Base-by-base conservation (phyloP, 495 filamentous ascomycete genomes). In the Penicillium crystallinum region DNA sequence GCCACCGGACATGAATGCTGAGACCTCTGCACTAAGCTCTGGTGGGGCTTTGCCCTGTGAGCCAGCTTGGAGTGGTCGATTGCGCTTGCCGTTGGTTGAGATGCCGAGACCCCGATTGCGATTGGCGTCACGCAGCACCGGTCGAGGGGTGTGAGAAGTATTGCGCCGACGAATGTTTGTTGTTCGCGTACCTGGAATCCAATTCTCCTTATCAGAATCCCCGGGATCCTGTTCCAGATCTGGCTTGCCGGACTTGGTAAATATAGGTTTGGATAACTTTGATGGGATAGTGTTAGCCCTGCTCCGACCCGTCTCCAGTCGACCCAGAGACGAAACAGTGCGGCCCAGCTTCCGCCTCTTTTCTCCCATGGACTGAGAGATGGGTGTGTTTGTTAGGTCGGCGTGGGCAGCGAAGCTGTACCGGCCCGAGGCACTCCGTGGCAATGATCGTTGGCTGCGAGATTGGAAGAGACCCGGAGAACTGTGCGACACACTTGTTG, bases 151-250 rank as follows among this genome's bases (percentile, higher is more conserved):
- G 9, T 70, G 65, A 18, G 68, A 66, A 12, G 62, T 55, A n/a
- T 65, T 55, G 14, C 69, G 66, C 18, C 71, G 70, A 53, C 69
- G 73, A 35, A 69, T 44, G 30, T 73, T 67, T 18, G 72, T 63
- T 12, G 56, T 57, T 33, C 73, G 67, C 6, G 76, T 81, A 18
- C 73, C 80, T 1, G 82, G 82, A 42, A 85, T 79, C 89, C 88
- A 93, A 64, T 97, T 97, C 71, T 97, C 91, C 65, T 97, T 97
- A 61, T 97, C 91, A 2, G 89, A 95, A 46, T 96, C 91, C 34
- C 84, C 77, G 52, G 58, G 53, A 70, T 84, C 55, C 64, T 68
- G 40, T 33, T 78, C 74, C 0, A 73, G 36, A n/a, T 67, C 69
- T 37, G 15, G 58, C 46, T 58, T 72, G 57, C 40, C 64, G 36